phyloP scores from a whole-genome alignment of 2,329 filamentous ascomycete genomes.

The Alternaria dauci region DNA sequence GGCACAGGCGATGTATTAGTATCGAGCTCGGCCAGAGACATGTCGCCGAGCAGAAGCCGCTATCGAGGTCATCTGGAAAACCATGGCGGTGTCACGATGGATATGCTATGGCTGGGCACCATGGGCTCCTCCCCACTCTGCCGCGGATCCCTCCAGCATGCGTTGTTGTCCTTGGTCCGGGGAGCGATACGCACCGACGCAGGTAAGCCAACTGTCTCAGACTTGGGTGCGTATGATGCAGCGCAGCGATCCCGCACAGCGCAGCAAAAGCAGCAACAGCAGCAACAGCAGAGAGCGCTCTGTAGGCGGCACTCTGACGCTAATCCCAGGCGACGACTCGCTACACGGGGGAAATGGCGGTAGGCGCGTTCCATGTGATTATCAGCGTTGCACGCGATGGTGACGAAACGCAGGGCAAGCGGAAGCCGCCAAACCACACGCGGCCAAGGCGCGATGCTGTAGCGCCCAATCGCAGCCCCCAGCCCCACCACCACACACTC shows the following conservation, averaged over 20 bases:
- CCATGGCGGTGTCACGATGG: slow-evolving; percentile 32
- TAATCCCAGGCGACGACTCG: not conserved
- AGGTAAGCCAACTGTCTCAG: slow-evolving; percentile 5
- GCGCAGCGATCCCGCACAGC: not conserved
- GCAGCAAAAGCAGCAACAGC: slow-evolving; percentile 2
- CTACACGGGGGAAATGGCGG: slow-evolving; percentile 5
- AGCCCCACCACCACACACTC: slow-evolving; percentile 8
- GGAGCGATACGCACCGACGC: slow-evolving; percentile 6
- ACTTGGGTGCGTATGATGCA: not conserved
- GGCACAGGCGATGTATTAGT: slow-evolving; percentile 20
- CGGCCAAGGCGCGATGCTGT: not conserved
- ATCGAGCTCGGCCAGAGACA: slow-evolving; percentile 19
- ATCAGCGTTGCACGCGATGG: slow-evolving; percentile 11
- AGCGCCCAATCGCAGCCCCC: slow-evolving; percentile 10
- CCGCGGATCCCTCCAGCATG: slow-evolving; percentile 12
- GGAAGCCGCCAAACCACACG: slow-evolving; percentile 6
- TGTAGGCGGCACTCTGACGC: not conserved
- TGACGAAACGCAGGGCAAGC: slow-evolving; percentile 14
- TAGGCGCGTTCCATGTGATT: slow-evolving; percentile 21
- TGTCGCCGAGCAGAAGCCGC: slow-evolving; percentile 20
- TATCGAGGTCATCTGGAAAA: slow-evolving; percentile 37
- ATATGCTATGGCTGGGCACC: slow-evolving; percentile 24
- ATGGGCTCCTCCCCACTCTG: slow-evolving; percentile 14
- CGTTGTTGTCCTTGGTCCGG: slow-evolving; percentile 1
- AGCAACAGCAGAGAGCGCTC: not conserved